A percentile compares a stretch with the other conserved stretches of the same genome.
Conservation (phyloP, 768 basidiomycete species). For the Thelephora aurantiotincta region DNA sequence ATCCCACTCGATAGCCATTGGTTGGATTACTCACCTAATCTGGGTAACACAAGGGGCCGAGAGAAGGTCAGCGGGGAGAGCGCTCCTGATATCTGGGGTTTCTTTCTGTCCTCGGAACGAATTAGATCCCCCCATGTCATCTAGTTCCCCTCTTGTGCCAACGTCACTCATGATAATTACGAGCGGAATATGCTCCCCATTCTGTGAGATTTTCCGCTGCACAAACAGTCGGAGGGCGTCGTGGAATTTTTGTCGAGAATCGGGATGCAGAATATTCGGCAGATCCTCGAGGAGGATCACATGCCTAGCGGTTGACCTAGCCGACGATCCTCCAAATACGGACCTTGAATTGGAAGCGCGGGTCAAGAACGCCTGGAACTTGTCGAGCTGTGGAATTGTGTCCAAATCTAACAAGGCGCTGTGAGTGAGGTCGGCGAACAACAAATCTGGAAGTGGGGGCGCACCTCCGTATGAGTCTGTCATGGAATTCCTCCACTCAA, state of each 20-base stretch:
- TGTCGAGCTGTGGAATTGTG: slow-evolving; percentile 30
- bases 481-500: slow-evolving; percentile 79
- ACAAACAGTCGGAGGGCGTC: slow-evolving; percentile 47
- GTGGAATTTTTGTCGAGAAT: slow-evolving; percentile 63
- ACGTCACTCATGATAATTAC: slow-evolving; percentile 77
- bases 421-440: background rate
- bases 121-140: slow-evolving; percentile 33
- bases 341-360: slow-evolving; percentile 49
- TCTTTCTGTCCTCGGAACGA: slow-evolving; percentile 29
- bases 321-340: slow-evolving; percentile 23
- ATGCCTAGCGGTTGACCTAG: slow-evolving; percentile 23
- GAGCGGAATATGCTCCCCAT: slow-evolving; percentile 37
- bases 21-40: slow-evolving; percentile 44
- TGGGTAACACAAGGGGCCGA: slow-evolving; percentile 66
- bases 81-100: slow-evolving; percentile 51
- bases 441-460: background rate
- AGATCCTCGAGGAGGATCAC: slow-evolving; percentile 80
- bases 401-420: slow-evolving; percentile 23
- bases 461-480: slow-evolving; percentile 16
- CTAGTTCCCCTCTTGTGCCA: slow-evolving; percentile 55
- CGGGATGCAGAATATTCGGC: slow-evolving; percentile 73
- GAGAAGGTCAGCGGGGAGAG: slow-evolving; percentile 56
- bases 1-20: slow-evolving; percentile 1
- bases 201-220: slow-evolving; percentile 13
- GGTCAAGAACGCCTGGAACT: slow-evolving; percentile 64